These are phyloP conservation scores for Naematelia encephala DNA, from an alignment of 768 basidiomycete species.

Conservation along the genomic window DNA sequence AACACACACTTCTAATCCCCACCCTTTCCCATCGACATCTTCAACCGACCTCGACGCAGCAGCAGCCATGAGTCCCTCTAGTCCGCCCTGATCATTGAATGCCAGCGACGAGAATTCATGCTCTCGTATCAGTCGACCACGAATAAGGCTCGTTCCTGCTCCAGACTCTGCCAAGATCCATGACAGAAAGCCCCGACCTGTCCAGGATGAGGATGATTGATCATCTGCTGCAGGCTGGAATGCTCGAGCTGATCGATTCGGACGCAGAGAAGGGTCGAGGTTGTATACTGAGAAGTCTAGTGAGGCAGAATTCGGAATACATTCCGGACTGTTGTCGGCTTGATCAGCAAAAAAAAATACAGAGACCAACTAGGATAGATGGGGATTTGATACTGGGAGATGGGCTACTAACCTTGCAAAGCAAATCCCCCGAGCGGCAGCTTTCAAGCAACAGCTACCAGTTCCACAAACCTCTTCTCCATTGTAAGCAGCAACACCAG, in stretches of 20 bases:
- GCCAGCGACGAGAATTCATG: conserved; percentile 25
- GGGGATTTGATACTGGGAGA: not conserved
- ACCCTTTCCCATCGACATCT: conserved; percentile 33
- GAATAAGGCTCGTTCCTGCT: conserved; percentile 28
- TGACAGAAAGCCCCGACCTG: conserved; percentile 42
- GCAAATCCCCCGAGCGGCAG: conserved; percentile 38
- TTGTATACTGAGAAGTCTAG: conserved; percentile 45
- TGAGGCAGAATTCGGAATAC: conserved; percentile 28
- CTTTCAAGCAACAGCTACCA: conserved; percentile 36
- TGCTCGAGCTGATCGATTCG: conserved; percentile 11
- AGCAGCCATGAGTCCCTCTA: conserved; percentile 42
- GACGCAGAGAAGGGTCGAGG: conserved; percentile 29
- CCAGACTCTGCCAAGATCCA: conserved; percentile 34
- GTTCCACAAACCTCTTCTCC: conserved; percentile 5
- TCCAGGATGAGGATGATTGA: conserved; percentile 35
- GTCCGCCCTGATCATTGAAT: conserved; percentile 28
- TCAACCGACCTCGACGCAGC: conserved; percentile 10
- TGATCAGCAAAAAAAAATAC: not conserved
- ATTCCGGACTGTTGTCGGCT: conserved; percentile 32
- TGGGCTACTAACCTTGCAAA: conserved; percentile 33
- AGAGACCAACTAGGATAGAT: not conserved
- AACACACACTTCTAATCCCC: conserved; percentile 43
- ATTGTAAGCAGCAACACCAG: conserved; percentile 1
- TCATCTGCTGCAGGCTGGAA: conserved; percentile 17
- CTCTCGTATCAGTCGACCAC: conserved; percentile 33